Evolutionary conservation across 2,329 filamentous ascomycete species (phyloP).

Genomic region (Venturia nashicola): DNA sequence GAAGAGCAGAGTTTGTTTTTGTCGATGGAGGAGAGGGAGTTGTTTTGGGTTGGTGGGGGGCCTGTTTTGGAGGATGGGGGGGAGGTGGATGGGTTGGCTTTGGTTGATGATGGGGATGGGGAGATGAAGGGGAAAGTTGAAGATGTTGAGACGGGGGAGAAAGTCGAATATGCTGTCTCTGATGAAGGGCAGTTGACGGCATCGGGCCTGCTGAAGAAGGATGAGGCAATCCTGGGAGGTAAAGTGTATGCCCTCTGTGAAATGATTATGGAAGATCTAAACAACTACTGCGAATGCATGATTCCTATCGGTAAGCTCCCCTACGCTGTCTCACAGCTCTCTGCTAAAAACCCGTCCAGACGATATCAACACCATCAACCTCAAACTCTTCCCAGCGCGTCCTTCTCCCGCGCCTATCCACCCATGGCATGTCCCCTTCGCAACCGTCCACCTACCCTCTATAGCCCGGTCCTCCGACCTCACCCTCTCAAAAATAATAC

Average conservation of each 20-base stretch:
- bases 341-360: conserved; percentile 38
- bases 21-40: conserved; percentile 40
- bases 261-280: conserved; percentile 81
- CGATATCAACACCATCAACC: conserved; percentile 87
- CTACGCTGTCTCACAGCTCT: background rate
- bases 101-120: background rate
- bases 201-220: conserved; percentile 10
- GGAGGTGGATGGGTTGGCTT: background rate
- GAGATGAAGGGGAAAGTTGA: background rate
- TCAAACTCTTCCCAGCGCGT: conserved; percentile 86
- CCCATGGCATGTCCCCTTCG: conserved; percentile 82
- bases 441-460: conserved; percentile 36
- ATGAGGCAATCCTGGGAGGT: conserved; percentile 28
- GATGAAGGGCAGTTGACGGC: background rate
- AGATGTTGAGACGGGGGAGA: background rate
- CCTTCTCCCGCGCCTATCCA: conserved; percentile 64
- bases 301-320: conserved; percentile 68
- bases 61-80: conserved; percentile 6
- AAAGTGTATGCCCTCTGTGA: conserved; percentile 62
- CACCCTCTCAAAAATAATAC: conserved; percentile 66
- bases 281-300: conserved; percentile 98
- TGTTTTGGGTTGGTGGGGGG: no score
- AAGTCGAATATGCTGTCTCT: background rate
- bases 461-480: conserved; percentile 39
- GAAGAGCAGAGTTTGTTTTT: conserved; percentile 86